Base-by-base conservation (phyloP, 2,329 filamentous ascomycete genomes). In the Neofusicoccum umdonicola region DNA sequence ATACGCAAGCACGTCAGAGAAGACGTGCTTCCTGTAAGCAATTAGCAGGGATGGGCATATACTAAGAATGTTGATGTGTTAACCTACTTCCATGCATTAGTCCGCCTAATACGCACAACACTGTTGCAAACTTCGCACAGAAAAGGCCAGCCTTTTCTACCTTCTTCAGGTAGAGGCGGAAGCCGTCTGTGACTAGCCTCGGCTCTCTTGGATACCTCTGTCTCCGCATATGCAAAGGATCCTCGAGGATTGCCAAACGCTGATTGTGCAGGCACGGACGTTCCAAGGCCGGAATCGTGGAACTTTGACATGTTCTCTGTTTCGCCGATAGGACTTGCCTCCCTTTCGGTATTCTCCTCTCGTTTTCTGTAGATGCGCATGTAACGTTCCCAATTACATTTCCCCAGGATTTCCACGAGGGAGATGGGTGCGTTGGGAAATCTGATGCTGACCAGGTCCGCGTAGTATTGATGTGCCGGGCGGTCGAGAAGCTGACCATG, bases 81-180 rank as follows among this genome's bases (percentile, higher is more conserved):
- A 9, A 17, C 68, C 62, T 65, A 71, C 69, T 68, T 69, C 70
- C 69, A 72, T 15, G 67, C 67, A 17, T 65, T 58, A 17, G 70
- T 69, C n/a, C 51, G 69, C 11, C 17, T 65, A 13, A 64, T 66
- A 15, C 62, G 50, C 5, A 73, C 64, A 7, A 44, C 13, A 11
- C 56, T 66, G 5, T 67, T 68, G 60, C 71, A 73, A 5, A 69
- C 69, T 45, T 34, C 63, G 48, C 71, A 73, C 9, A 69, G 68
- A 34, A 72, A 73, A 4, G 47, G 62, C 7, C 50, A n/a, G 2
- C 71, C 71, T 1, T 39, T 62, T 27, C 67, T 70, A 1, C 66
- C 71, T 62, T 68, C 67, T 34, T 64, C n/a, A 6, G 69, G 52
- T 0, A 73, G 66, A 12, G 68, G 67, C 2, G 71, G 70, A 11